Evolutionary conservation across 495 filamentous ascomycete species (phyloP).

Genomic region (Aspergillus affinis): DNA sequence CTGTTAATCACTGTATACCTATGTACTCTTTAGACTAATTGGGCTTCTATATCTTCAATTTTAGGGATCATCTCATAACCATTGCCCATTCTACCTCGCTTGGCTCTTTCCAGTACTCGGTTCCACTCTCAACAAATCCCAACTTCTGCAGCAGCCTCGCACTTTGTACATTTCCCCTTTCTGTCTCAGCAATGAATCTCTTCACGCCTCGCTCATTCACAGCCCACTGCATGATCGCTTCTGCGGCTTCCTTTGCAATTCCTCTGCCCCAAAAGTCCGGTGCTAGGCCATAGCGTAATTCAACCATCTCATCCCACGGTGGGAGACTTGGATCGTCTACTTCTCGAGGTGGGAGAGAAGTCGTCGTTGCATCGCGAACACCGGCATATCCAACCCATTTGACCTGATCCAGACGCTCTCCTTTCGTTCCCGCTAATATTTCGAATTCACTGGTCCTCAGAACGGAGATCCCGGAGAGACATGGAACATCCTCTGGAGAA

Average conservation of each 20-base stretch:
- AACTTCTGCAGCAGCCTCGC: slow-evolving; percentile 24
- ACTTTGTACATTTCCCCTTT: slow-evolving; percentile 24
- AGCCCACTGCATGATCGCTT: slow-evolving; percentile 24
- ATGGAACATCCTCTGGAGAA: background rate
- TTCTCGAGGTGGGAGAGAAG: slow-evolving; percentile 21
- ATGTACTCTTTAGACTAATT: too few relatives aligned
- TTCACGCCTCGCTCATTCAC: slow-evolving; percentile 19
- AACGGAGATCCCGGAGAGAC: background rate
- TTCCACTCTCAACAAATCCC: slow-evolving; percentile 21
- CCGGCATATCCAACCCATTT: slow-evolving; percentile 32
- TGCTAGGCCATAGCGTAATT: slow-evolving; percentile 26
- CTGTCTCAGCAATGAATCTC: slow-evolving; percentile 31
- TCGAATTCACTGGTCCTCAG: slow-evolving; percentile 8
- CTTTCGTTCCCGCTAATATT: background rate
- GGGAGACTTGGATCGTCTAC: slow-evolving; percentile 17
- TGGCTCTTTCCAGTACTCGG: slow-evolving; percentile 32
- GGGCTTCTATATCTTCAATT: too few relatives aligned
- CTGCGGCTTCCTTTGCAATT: slow-evolving; percentile 23
- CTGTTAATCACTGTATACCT: too few relatives aligned
- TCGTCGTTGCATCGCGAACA: slow-evolving; percentile 27
- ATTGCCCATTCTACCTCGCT: slow-evolving; percentile 27
- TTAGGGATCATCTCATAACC: background rate
- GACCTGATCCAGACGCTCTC: slow-evolving; percentile 6
- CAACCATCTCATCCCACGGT: slow-evolving; percentile 29
- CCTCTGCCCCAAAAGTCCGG: slow-evolving; percentile 24